phyloP scores from a whole-genome alignment of 148 eudicot genomes.

The Cornus florida region DNA sequence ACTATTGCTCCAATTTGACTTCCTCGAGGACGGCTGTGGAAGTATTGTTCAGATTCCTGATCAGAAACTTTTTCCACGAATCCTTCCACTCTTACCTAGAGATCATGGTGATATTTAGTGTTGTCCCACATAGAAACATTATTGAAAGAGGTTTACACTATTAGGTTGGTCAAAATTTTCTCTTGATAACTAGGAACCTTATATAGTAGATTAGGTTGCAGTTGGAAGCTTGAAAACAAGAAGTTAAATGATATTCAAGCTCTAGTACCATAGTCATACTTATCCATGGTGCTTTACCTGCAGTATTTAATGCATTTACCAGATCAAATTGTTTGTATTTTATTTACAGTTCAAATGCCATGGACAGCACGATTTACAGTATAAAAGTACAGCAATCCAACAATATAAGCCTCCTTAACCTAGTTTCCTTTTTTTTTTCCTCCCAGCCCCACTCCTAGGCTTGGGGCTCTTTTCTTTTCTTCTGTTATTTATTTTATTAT shows the following conservation, averaged over 20 bases:
- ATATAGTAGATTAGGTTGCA: neutral
- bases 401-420: too few species aligned
- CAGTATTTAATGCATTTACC: too few species aligned
- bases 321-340: too few species aligned
- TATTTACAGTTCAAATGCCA: too few species aligned
- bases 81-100: slow-evolving; percentile 93
- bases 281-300: neutral
- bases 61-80: slow-evolving; percentile 78
- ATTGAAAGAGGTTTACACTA: neutral
- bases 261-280: neutral
- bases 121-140: neutral
- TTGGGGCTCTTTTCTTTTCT: too few species aligned
- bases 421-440: too few species aligned
- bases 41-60: slow-evolving; percentile 86
- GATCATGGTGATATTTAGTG: slow-evolving; percentile 4
- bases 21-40: slow-evolving; percentile 96
- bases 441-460: too few species aligned
- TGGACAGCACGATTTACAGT: too few species aligned
- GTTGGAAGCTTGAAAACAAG: neutral
- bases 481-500: too few species aligned
- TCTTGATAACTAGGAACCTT: neutral
- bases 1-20: slow-evolving; percentile 98
- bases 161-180: neutral
- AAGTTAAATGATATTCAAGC: neutral
- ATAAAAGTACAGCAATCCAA: too few species aligned